Evolutionary conservation across 164 flowering plant genomes (phyloP), one percentile per base, ranked within the genome.

Genomic region (Malania oleifera): DNA sequence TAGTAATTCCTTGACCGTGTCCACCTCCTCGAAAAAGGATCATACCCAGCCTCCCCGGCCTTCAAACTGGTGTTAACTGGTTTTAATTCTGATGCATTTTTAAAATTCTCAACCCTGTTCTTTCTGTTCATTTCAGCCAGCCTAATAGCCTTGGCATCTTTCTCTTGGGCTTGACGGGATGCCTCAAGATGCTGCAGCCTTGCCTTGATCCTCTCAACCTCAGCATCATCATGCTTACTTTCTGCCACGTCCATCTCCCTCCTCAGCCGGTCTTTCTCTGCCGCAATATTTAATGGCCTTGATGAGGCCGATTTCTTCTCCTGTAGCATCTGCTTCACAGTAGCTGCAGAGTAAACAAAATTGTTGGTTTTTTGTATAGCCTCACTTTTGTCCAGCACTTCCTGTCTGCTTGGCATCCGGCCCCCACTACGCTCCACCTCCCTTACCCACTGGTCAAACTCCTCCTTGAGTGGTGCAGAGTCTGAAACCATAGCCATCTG

Each of bases 1-100:
- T 83, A 90, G 68, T 91, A 90, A 59, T 93, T 93, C 62, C 71
- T 81, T 1, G 96, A 91, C 51, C 96, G 71, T 8, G 96, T 91
- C 97, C 95, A 90, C 70, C 99, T 80, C 71, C 97, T 82, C 9
- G 99, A 88, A 67, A 91, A 93, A 10, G 97, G 99, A 58, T 93
- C 97, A 65, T 93, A 90, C 8, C 96, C 99, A 1, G 90, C 97
- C 64, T 93, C 96, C 15, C 96, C 99, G 5, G 85, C 89, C 72
- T 90, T 87, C 62, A 90, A 67, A 58, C 77, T 58, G 8, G 82
- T 70, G 61, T 79, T 87, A 7, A 77, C 71, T 0, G 87, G 85
- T 68, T 78, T 90, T 61, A 79, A 0, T 41, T 73, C 89, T 1
- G 96, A 90, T 2, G 97, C 99, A 78, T 82, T 91, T 65, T 81